phyloP scores from a whole-genome alignment of 257 asterid genomes.

The Ballota nigra region DNA sequence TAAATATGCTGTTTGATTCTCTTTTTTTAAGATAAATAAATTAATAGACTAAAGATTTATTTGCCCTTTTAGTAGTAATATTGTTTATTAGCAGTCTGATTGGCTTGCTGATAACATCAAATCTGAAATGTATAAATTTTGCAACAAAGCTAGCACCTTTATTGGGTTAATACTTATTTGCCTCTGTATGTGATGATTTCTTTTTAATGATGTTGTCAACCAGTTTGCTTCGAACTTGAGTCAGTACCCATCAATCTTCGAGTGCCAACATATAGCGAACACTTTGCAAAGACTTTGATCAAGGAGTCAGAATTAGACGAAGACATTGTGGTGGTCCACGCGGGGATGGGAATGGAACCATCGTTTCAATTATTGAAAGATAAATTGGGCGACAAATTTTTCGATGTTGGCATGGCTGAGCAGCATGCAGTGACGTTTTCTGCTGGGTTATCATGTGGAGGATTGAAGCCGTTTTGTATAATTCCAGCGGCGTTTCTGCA shows the following conservation, averaged over 20 bases:
- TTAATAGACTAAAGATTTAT: background rate
- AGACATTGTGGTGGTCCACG: slow-evolving; percentile 80
- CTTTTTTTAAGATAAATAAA: background rate
- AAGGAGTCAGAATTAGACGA: slow-evolving; percentile 62
- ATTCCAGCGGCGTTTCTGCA: slow-evolving; percentile 86
- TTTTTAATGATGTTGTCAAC: slow-evolving; percentile 12
- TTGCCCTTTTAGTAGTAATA: background rate
- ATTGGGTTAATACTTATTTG: background rate
- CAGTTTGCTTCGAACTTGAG: slow-evolving; percentile 36
- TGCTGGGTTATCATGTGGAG: slow-evolving; percentile 82
- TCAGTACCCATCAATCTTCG: slow-evolving; percentile 24
- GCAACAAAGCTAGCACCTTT: background rate
- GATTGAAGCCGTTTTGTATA: slow-evolving; percentile 86
- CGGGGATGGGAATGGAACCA: slow-evolving; percentile 88
- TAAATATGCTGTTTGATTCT: background rate
- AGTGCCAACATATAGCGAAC: slow-evolving; percentile 60
- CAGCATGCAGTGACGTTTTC: slow-evolving; percentile 94
- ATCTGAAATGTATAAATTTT: background rate
- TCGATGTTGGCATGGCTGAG: slow-evolving; percentile 95
- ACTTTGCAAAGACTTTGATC: slow-evolving; percentile 66
- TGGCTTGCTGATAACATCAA: background rate
- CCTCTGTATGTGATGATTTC: slow-evolving; percentile 20
- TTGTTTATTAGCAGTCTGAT: background rate
- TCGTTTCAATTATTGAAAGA: slow-evolving; percentile 55
- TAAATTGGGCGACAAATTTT: slow-evolving; percentile 55